Conservation (phyloP, 1,284 basidiomycete species). For the Phylloporus sp. region DNA sequence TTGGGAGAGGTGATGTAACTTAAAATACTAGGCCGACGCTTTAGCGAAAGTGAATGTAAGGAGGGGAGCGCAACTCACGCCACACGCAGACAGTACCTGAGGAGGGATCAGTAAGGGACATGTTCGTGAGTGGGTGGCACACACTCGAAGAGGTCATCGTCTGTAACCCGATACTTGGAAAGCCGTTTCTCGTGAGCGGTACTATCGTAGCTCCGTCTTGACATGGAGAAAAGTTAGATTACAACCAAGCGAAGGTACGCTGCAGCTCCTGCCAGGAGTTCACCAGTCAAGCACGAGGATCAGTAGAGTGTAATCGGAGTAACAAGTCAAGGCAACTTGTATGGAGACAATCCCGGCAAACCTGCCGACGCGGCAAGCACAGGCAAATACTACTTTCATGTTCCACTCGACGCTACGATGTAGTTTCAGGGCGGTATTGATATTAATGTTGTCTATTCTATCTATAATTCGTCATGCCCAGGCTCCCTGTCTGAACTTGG, state of each 20-base stretch:
- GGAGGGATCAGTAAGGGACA: slow-evolving; percentile 20
- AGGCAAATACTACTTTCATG: slow-evolving; percentile 27
- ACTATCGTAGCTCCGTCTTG: slow-evolving; percentile 72
- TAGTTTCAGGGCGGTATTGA: too few species aligned
- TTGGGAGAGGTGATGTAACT: slow-evolving; percentile 74
- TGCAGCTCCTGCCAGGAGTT: too few species aligned
- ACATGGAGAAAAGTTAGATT: slow-evolving; percentile 44
- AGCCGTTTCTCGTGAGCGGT: slow-evolving; percentile 67
- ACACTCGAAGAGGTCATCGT: slow-evolving; percentile 85
- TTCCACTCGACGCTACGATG: neutral
- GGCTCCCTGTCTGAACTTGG: slow-evolving; percentile 20
- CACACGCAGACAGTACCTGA: slow-evolving; percentile 76
- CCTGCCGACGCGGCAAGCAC: slow-evolving; percentile 24
- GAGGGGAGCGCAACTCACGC: slow-evolving; percentile 55
- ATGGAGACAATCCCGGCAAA: neutral
- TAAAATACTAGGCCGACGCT: slow-evolving; percentile 52
- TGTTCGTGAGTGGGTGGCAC: slow-evolving; percentile 10
- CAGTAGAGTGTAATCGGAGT: neutral
- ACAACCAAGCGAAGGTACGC: slow-evolving; percentile 5
- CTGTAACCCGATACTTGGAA: slow-evolving; percentile 75
- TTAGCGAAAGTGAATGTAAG: slow-evolving; percentile 16
- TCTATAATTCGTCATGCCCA: slow-evolving; percentile 37
- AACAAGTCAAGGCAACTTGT: neutral
- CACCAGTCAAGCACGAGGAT: too few species aligned
- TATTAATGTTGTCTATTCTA: slow-evolving; percentile 17